These are phyloP conservation scores for Comarum palustre DNA, from an alignment of 306 rosid genomes.

Conservation along the genomic window DNA sequence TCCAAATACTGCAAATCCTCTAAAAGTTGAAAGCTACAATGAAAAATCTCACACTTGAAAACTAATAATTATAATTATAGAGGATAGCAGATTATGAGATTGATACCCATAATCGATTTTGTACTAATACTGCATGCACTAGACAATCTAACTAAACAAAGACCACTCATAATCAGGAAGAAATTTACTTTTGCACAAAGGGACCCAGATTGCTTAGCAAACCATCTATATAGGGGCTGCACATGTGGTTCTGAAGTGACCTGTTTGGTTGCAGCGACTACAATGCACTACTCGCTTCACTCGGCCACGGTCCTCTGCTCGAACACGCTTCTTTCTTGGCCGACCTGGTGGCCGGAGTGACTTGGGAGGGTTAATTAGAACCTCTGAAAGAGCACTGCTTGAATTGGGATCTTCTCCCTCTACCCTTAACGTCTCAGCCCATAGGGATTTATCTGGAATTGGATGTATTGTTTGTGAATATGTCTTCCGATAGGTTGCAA, in stretches of 20 bases:
- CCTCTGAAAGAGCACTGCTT: constrained; percentile 33
- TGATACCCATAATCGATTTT: constrained; percentile 31
- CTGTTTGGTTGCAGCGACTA: constrained; percentile 88
- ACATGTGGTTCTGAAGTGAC: constrained; percentile 91
- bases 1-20: background rate
- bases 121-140: constrained; percentile 33
- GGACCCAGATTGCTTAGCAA: constrained; percentile 7
- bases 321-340: constrained; percentile 77
- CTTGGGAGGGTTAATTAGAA: constrained; percentile 66
- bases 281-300: constrained; percentile 86
- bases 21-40: background rate
- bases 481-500: constrained; percentile 78
- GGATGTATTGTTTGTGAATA: constrained; percentile 89
- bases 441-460: constrained; percentile 75
- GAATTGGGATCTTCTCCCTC: constrained; percentile 52
- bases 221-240: constrained; percentile 65
- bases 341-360: constrained; percentile 81
- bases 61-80: constrained; percentile 15
- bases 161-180: constrained; percentile 34
- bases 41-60: constrained; percentile 12
- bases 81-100: constrained; percentile 26
- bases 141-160: constrained; percentile 33
- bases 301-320: constrained; percentile 86
- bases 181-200: constrained; percentile 27
- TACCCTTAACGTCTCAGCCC: constrained; percentile 55